A percentile compares a stretch with the other conserved stretches of the same genome.
Evolutionary conservation across 2,329 filamentous ascomycete species (phyloP).

Genomic region (Pseudopyricularia javanii): DNA sequence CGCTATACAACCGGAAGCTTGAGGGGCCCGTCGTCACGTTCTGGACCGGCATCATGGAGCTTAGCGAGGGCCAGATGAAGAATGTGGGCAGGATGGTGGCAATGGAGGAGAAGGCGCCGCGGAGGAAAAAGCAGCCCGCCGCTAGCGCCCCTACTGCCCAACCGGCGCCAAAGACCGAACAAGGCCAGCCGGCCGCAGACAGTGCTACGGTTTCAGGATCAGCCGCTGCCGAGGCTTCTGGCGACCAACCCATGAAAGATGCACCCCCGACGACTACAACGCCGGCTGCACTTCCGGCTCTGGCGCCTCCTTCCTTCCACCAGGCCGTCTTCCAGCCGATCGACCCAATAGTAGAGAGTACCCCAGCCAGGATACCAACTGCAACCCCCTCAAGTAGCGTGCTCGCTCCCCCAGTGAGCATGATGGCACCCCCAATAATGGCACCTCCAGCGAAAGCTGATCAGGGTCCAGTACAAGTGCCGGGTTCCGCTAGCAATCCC

Average conservation of each 20-base stretch:
- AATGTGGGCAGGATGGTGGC: constrained; percentile 54
- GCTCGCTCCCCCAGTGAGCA: constrained; percentile 6
- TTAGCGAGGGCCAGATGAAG: constrained; percentile 59
- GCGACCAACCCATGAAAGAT: background rate
- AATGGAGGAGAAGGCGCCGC: constrained; percentile 44
- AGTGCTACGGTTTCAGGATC: constrained; percentile 3
- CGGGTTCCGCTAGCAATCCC: constrained; percentile 9
- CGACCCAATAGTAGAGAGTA: background rate
- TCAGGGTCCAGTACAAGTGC: constrained; percentile 11
- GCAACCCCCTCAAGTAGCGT: background rate
- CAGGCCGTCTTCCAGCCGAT: constrained; percentile 7
- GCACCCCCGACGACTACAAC: background rate
- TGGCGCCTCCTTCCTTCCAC: constrained; percentile 3
- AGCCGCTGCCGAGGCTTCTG: background rate
- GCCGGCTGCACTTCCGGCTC: background rate
- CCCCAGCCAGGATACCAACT: background rate
- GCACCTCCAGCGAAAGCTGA: constrained; percentile 9
- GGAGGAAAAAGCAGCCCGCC: constrained; percentile 35
- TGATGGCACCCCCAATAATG: constrained; percentile 11
- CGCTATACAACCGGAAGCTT: constrained; percentile 74
- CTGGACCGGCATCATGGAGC: constrained; percentile 85
- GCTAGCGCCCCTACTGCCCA: constrained; percentile 9
- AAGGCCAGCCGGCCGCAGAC: constrained; percentile 1
- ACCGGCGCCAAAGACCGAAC: constrained; percentile 7
- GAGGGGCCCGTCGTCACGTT: constrained; percentile 83